Conservation (phyloP, 1,284 basidiomycete species). For the Ceratobasidium sp. region DNA sequence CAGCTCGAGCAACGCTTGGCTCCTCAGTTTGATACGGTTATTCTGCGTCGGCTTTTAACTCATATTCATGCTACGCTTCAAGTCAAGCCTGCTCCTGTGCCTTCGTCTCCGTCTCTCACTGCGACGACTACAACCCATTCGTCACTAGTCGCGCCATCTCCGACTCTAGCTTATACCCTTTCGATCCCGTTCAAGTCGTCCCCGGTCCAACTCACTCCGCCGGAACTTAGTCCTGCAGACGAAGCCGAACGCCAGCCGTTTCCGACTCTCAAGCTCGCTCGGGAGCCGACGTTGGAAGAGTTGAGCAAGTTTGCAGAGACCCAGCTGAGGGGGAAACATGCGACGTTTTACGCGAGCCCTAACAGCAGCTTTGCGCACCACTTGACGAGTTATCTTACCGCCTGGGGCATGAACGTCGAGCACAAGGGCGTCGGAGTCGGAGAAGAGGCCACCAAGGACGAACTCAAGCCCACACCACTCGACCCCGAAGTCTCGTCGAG, state of each 20-base stretch:
- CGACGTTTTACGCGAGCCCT: slow-evolving; percentile 83
- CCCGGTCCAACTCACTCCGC: slow-evolving; percentile 56
- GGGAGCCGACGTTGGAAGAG: slow-evolving; percentile 83
- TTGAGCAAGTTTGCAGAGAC: slow-evolving; percentile 83
- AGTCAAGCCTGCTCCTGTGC: slow-evolving; percentile 54
- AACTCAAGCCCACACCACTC: not conserved
- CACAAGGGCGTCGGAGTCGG: slow-evolving; percentile 60
- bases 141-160: slow-evolving; percentile 56
- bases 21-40: slow-evolving; percentile 72
- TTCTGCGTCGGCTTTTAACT: slow-evolving; percentile 75
- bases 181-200: slow-evolving; percentile 58
- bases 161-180: slow-evolving; percentile 58
- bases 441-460: slow-evolving; percentile 41
- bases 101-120: slow-evolving; percentile 45
- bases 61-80: slow-evolving; percentile 76
- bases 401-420: slow-evolving; percentile 93
- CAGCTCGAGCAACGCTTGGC: slow-evolving; percentile 20
- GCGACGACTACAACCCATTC: not conserved
- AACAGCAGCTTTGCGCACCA: slow-evolving; percentile 90
- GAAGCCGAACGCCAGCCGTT: slow-evolving; percentile 57
- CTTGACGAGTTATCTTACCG: slow-evolving; percentile 90
- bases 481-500: not conserved
- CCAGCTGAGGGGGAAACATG: slow-evolving; percentile 80
- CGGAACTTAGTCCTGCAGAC: slow-evolving; percentile 62
- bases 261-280: slow-evolving; percentile 65